Conservation (phyloP, 164 flowering plant genomes). For the Amborella trichopoda region DNA sequence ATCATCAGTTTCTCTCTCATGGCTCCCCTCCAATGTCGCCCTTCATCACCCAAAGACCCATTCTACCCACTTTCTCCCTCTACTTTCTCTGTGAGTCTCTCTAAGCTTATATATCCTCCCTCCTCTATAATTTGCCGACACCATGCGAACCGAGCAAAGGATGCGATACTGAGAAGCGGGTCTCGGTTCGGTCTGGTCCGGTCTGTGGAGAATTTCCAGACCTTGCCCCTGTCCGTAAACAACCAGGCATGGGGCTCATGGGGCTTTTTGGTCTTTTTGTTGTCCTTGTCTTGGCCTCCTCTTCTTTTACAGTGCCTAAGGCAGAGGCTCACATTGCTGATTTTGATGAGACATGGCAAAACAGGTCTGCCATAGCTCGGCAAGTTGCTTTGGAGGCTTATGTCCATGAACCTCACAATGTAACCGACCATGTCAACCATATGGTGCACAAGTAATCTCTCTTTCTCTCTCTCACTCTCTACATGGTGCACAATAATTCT, state of each 20-base stretch:
- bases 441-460: conserved; percentile 2
- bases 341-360: conserved; percentile 6
- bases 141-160: too few species aligned
- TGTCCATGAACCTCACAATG: conserved; percentile 3
- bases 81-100: too few species aligned
- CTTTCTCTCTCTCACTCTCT: background rate
- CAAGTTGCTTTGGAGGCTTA: conserved; percentile 3
- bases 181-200: too few species aligned
- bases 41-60: too few species aligned
- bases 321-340: conserved; percentile 1
- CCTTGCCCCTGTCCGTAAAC: too few species aligned
- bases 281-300: background rate
- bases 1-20: background rate
- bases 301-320: too few species aligned
- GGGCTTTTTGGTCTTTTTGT: background rate
- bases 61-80: too few species aligned
- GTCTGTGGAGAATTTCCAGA: too few species aligned
- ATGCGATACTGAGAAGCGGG: too few species aligned
- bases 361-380: conserved; percentile 2
- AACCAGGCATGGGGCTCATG: too few species aligned
- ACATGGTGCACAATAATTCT: background rate
- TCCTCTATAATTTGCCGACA: too few species aligned
- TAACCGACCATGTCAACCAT: conserved; percentile 1
- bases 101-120: too few species aligned
- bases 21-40: conserved; percentile 8